Base-by-base conservation (phyloP, 108 stramenopile genomes). In the Skeletonema potamos region DNA sequence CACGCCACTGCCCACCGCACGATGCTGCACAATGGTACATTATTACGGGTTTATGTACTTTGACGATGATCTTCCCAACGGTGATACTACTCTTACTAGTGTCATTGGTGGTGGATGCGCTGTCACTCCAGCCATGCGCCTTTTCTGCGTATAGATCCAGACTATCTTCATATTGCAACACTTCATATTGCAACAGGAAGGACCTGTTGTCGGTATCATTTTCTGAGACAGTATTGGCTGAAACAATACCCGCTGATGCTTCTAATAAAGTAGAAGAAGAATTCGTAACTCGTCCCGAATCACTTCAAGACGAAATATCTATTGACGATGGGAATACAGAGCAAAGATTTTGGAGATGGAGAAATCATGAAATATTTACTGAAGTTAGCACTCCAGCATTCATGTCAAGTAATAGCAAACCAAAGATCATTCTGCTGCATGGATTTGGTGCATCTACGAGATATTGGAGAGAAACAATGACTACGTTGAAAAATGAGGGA, bases 361-460 rank as follows among this genome's bases (percentile, higher is more conserved):
- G 71, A 32, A 61, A 58, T 5, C 71, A 79, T 22, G 71, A 72
- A 27, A 68, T 79, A 18, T 79, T 79, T 44, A 29, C 58, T 10
- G 66, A 72, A 55, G 58, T 72, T 5, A 28, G 60, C 15, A 37
- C 33, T 26, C 70, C 77, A 56, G 22, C 22, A 7, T 15, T 9
- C 17, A 51, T 9, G 5, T 51, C 48, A 20, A 24, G 8, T 22
- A 51, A 9, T 1, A 51, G 22, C 11, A 78, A 74, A 54, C 79
- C 79, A 10, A 57, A 66, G 27, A 56, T 84, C 27, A 64, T 89
- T 17, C 72, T 89, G 0, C 60, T 89, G 11, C 88, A 89, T 70
- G 88, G 88, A 28, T 89, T 89, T 64, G 88, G 84, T 11, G 86
- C 85, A 26, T 86, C 86, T 33, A 83, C 88, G 0, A 68, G 68